These are phyloP conservation scores for Pseudogymnoascus sp. DNA, from an alignment of 2,329 filamentous ascomycete species.

Conservation along the genomic window DNA sequence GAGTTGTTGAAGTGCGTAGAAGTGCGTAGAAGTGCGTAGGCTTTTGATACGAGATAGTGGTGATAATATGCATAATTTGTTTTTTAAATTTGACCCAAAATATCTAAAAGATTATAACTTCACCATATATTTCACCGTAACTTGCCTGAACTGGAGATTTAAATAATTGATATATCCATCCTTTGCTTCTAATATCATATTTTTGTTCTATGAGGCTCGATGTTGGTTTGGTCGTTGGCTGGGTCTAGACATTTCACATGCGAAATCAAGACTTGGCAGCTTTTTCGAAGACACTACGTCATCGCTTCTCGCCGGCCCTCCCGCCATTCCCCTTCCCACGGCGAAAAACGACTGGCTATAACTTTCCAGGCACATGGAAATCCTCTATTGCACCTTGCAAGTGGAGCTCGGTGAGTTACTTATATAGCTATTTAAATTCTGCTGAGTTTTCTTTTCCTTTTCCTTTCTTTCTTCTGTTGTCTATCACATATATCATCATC, in stretches of 20 bases:
- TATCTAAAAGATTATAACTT: neutral
- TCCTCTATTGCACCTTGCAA: constrained; percentile 5
- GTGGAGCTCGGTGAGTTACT: neutral
- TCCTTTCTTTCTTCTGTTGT: neutral
- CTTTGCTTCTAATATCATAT: neutral
- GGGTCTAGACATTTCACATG: neutral
- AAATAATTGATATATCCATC: neutral
- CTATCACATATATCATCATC: neutral
- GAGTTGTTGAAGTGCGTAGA: neutral
- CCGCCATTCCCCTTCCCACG: neutral
- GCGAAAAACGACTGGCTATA: neutral
- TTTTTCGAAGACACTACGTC: neutral
- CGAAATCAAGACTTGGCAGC: neutral
- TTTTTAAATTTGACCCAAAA: neutral
- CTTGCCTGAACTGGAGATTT: neutral
- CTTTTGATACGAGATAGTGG: neutral
- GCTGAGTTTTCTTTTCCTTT: neutral
- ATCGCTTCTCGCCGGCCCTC: neutral
- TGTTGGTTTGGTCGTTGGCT: neutral
- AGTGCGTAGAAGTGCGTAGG: accelerated
- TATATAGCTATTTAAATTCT: neutral
- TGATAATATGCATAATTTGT: neutral
- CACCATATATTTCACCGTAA: neutral
- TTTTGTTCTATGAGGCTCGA: neutral
- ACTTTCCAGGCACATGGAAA: neutral